Evolutionary conservation across 371 early-diverging fungal genomes (phyloP), one percentile per base, ranked within the genome.

Genomic region (Mucor mucedo): DNA sequence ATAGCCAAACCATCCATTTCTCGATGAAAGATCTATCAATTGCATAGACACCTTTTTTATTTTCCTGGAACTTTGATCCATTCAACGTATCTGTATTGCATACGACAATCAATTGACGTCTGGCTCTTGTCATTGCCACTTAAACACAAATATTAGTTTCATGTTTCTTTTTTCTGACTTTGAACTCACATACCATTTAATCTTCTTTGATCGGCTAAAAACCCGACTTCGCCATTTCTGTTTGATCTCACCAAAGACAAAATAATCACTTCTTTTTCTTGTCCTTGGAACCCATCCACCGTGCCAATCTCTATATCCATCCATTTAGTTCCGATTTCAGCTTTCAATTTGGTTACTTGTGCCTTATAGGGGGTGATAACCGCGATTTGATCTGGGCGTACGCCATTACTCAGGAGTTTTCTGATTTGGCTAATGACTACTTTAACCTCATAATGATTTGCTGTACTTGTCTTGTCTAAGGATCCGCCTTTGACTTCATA

Each of bases 251-350:
- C 96, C 13, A 95, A 73, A 2, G 91, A 86, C 27, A 98, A 58
- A 5, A 97, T 76, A 29, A 97, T 89, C 4, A 89, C 94, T 56
- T 97, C 95, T 66, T 94, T 94, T 74, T 98, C 99, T 52, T 93
- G 84, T 0, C 99, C 98, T 72, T 98, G 99, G 70, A 97, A 96
- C 0, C 97, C 95, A 76, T 98, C 99, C 4, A 98, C 95, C 7
- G 92, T 87, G 0, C 91, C 91, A 21, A 95, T 85, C 64, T 93
- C 93, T 44, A 94, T 76, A 5, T 68, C 50, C 2, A 4, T n/a
- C 53, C 53, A 53, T 5, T 57, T 58, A 21, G 75, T 75, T 10
- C 75, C 64, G 27, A 80, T 60, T 1, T 58, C 75, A 13, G 57
- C 58, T 39, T 62, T 58, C 4, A 86, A 56, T 28, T 74, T 65